Base-by-base conservation (phyloP, 768 basidiomycete genomes). In the Mycena rebaudengoi region DNA sequence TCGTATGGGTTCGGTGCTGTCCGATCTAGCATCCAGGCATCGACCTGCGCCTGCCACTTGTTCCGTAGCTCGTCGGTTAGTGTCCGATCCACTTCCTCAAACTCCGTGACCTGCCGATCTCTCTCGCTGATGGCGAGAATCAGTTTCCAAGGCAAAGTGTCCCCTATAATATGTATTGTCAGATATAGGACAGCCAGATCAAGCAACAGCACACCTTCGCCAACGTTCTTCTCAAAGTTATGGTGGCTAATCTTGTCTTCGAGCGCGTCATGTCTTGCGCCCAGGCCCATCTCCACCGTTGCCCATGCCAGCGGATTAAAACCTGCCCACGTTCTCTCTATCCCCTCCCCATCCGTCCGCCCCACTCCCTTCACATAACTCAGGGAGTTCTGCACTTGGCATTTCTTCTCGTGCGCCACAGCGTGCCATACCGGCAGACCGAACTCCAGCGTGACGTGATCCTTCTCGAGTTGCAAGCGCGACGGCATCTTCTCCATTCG, bases 281-380 rank as follows among this genome's bases (percentile, higher is more conserved):
- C 74, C 0, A 70, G 67, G 0, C 73, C 72, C 77, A 76, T 80
- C 23, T 80, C 76, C 16, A 70, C 70, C 0, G 75, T 79, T 32
- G 72, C 72, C 2, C 56, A 64, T 0, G 71, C 69, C 2, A 67
- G 46, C 0, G 64, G 57, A 56, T 80, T 78, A 3, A 73, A 35
- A 0, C 53, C 54, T 0, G 76, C 39, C 80, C 79, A 80, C 0
- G 59, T 65, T 0, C 70, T 52, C 40, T 82, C 79, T 0, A 64
- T 60, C 5, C 52, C 64, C 43, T 65, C 62, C 7, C 64, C 67
- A 32, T 69, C 66, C 1, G 65, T 65, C 5, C 50, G 50, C 6
- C 66, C 68, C 2, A 59, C 61, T 7, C 70, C 67, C 2, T 29
- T 28, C 13, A 50, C 52, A 25, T 62, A 69, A 7, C 55, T 64